Conservation (phyloP, 257 asterid species). For the Gynochthodes officinalis region DNA sequence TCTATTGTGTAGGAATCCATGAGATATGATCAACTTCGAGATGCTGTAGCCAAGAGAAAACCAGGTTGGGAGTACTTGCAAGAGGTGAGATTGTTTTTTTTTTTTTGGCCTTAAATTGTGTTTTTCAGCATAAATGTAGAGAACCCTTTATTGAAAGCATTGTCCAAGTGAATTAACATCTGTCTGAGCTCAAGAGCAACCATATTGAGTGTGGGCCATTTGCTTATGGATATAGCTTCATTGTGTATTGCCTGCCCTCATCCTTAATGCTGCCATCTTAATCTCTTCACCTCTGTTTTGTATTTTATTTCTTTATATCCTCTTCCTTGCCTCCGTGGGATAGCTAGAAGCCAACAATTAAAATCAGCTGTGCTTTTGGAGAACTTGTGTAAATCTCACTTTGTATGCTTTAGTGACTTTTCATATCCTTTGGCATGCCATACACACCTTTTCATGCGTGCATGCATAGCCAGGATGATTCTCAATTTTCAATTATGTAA, state of each 20-base stretch:
- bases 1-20: conserved; percentile 63
- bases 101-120: conserved; percentile 8
- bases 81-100: conserved; percentile 47
- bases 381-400: neutral
- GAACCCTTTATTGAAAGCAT: neutral
- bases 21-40: conserved; percentile 90
- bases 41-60: conserved; percentile 70
- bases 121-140: neutral
- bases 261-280: neutral
- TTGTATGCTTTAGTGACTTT: neutral
- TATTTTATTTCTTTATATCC: no score
- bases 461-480: neutral
- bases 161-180: neutral
- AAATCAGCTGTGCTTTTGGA: neutral
- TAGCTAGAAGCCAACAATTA: neutral
- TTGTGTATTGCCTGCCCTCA: neutral
- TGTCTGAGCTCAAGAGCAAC: neutral
- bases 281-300: neutral
- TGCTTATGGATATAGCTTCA: neutral
- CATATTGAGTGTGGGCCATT: neutral
- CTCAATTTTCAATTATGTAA: neutral
- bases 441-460: neutral
- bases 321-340: neutral
- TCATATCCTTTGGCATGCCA: neutral
- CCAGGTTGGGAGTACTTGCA: conserved; percentile 99